Evolutionary conservation across 1,284 basidiomycete genomes (phyloP).

Genomic region (Boletus subluridellus): DNA sequence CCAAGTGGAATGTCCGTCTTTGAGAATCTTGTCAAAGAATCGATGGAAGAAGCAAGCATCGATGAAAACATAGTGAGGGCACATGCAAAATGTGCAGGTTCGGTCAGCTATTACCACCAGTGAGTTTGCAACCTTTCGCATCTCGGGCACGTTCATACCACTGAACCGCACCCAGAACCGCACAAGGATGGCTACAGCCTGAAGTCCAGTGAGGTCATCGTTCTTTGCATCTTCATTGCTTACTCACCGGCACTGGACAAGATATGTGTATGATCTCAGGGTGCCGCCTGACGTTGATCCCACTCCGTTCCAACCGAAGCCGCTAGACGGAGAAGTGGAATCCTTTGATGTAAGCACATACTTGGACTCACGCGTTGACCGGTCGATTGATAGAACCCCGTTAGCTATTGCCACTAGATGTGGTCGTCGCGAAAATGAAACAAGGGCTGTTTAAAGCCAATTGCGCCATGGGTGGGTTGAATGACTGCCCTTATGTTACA

Average conservation of each 20-base stretch:
- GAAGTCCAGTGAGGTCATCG: slow-evolving; percentile 65
- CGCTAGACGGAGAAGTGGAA: slow-evolving; percentile 91
- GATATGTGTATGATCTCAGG: slow-evolving; percentile 78
- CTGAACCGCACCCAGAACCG: slow-evolving; percentile 45
- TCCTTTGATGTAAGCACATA: slow-evolving; percentile 65
- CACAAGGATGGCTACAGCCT: slow-evolving; percentile 78
- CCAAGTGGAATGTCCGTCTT: slow-evolving; percentile 71
- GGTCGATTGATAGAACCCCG: neutral
- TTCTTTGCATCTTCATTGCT: neutral
- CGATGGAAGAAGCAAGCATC: slow-evolving; percentile 88
- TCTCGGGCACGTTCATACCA: neutral
- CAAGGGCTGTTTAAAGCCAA: slow-evolving; percentile 81
- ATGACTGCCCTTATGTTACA: neutral
- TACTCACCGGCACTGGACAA: slow-evolving; percentile 26
- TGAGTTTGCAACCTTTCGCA: slow-evolving; percentile 29
- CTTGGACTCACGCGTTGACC: neutral
- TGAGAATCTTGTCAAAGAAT: slow-evolving; percentile 86
- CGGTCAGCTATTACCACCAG: slow-evolving; percentile 69
- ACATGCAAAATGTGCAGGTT: slow-evolving; percentile 57
- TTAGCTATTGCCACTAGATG: slow-evolving; percentile 58
- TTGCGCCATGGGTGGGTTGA: slow-evolving; percentile 63
- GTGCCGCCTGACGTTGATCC: slow-evolving; percentile 56
- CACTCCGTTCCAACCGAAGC: slow-evolving; percentile 58
- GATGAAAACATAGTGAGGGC: slow-evolving; percentile 57
- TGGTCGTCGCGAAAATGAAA: slow-evolving; percentile 56